phyloP scores from a whole-genome alignment of 2,329 filamentous ascomycete species.

The Mycosphaerella sp. region DNA sequence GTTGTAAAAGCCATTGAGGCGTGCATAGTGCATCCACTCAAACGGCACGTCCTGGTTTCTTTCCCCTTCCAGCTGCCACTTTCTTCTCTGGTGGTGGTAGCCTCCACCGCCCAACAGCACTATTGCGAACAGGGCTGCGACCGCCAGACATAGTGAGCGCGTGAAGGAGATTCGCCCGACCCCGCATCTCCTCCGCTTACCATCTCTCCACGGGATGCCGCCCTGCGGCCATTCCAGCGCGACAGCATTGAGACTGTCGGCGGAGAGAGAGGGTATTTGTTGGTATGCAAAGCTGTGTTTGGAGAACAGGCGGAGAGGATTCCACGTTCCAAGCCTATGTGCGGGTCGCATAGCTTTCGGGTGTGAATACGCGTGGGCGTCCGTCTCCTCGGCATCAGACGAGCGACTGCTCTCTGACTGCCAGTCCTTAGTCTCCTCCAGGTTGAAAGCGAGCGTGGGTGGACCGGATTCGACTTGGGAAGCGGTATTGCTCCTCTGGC shows the following conservation, averaged over 20 bases:
- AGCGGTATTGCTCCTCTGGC: constrained; percentile 8
- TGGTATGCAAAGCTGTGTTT: constrained; percentile 43
- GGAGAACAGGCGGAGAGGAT: constrained; percentile 41
- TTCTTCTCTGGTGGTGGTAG: constrained; percentile 30
- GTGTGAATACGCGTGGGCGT: constrained; percentile 6
- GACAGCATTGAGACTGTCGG: constrained; percentile 35
- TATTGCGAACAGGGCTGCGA: constrained; percentile 37
- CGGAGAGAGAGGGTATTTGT: constrained; percentile 34
- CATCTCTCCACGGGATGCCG: constrained; percentile 34
- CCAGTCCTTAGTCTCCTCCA: constrained; percentile 24
- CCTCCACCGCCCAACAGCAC: constrained; percentile 40
- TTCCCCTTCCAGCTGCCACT: constrained; percentile 15
- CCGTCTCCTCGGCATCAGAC: constrained; percentile 20
- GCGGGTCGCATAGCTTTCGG: constrained; percentile 22
- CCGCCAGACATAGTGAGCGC: constrained; percentile 38
- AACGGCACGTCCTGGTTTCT: constrained; percentile 35
- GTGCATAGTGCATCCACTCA: constrained; percentile 43
- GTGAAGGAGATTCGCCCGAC: constrained; percentile 36
- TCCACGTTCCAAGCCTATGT: constrained; percentile 37
- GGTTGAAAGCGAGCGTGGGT: constrained; percentile 9
- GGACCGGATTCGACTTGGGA: background rate
- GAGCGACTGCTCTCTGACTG: constrained; percentile 24
- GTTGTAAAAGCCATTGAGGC: constrained; percentile 45
- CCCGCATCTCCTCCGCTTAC: constrained; percentile 19
- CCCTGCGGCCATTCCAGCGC: constrained; percentile 26